Base-by-base conservation (phyloP, 441 rosid genomes). In the Pelargonium citronellum region DNA sequence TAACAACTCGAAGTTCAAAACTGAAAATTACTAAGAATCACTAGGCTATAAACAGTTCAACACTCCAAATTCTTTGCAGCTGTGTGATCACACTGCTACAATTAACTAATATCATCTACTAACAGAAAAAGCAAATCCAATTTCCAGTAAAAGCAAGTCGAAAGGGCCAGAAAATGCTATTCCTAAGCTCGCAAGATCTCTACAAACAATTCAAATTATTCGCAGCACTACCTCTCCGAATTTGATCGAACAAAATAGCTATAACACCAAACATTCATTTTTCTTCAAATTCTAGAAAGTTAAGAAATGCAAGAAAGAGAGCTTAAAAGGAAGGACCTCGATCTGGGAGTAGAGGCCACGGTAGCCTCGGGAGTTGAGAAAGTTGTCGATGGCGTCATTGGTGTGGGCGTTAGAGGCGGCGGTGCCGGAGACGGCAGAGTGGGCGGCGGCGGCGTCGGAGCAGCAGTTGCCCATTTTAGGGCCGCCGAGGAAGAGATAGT, bases 401-500 rank as follows among this genome's bases (percentile, higher is more conserved):
- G 74, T 67, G 24, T 57, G 39, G 71, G 69, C 68, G 51, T 73
- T 7, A 62, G 68, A 8, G 67, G 75, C 60, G 19, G 78, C 71
- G 46, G 88, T 78, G 47, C 87, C 95, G 53, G 87, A 88, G n/a
- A 83, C 79, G 30, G 85, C 85, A 6, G 94, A 44, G 78, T 70
- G 83, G 12, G 95, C 92, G 65, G 87, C 82, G 71, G 75, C 84
- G 57, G 70, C 85, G 74, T 84, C 91, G 51, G 96, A 89, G 85
- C 79, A 89, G 77, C 95, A 90, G 69, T 89, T 92, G n/a, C 98
- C 98, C 95, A 92, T 90, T 43, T 73, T 53, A 17, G 43, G 43
- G 43, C 43, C 43, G 43, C 43, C 43, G 43, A 39, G 43, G 43
- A 39, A 7, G 6, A 39, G 43, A 4, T 39, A 0, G 43, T 39